Base-by-base conservation (phyloP, 129 eudicot species). In the Lactuca sativa region DNA sequence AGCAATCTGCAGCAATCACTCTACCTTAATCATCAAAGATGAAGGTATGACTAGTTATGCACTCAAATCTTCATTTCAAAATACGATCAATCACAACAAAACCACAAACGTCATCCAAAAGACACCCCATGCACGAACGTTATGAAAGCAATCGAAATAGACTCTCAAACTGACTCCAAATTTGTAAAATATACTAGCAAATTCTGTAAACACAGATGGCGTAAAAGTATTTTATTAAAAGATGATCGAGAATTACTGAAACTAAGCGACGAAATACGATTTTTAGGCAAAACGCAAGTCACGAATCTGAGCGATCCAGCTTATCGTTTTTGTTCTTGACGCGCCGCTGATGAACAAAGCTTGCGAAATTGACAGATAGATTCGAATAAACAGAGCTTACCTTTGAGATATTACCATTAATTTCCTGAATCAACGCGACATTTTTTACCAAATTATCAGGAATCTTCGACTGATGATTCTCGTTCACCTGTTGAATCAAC, bases 401-500 rank as follows among this genome's bases (percentile, higher is more conserved):
- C 66, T 70, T 86, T 7, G 86, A 64, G 4, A 90, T 86, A 76
- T 90, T 90, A 11, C 75, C 72, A 60, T 86, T 90, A 37, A 90
- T 86, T 69, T 86, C 85, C 9, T 67, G 71, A 65, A 90, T 90
- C 54, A 90, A 73, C 52, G 73, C 86, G 9, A 86, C 88, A 14
- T 90, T 90, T 66, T 80, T 86, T 32, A 78, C 90, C 79, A 90
- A 4, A 66, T 90, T 90, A 21, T 78, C 82, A 9, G 81, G 93
- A 56, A 86, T 66, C 80, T 80, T 90, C 66, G 93, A 86, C 49
- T 58, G 84, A 9, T 90, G 96, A 75, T 90, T 90, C 75, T 86
- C 86, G 77, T 90, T 84, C 66, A 86, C 93, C 63, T 84, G 88
- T 18, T 84, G 84, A 14, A 90, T 90, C 78, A 90, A 52, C 59